These are phyloP conservation scores for Helotiales sp. DNA, from an alignment of 2,329 filamentous ascomycete genomes.

Conservation along the genomic window DNA sequence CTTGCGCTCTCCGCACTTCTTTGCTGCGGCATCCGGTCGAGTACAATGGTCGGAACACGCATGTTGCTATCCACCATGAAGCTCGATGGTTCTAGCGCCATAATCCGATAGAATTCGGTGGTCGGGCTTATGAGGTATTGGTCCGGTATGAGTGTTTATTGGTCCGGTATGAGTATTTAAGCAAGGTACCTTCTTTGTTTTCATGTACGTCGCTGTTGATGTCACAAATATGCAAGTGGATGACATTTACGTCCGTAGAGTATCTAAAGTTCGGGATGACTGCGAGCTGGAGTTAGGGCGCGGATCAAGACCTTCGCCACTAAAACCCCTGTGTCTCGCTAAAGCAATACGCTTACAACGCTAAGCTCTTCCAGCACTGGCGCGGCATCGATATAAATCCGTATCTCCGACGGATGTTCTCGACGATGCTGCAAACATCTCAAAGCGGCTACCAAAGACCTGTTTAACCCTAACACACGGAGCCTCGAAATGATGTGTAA, in stretches of 20 bases:
- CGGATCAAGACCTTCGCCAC: too few species aligned
- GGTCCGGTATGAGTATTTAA: not conserved
- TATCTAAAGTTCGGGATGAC: too few species aligned
- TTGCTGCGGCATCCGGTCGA: constrained; percentile 3
- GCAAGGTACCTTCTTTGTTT: not conserved
- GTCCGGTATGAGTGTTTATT: not conserved
- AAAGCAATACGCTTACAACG: not conserved
- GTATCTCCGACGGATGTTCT: not conserved
- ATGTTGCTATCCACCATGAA: not conserved
- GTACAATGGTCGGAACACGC: not conserved
- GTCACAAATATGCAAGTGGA: not conserved
- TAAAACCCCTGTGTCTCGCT: not conserved
- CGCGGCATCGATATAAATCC: not conserved
- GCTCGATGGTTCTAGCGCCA: not conserved
- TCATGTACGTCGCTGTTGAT: not conserved
- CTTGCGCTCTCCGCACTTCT: not conserved
- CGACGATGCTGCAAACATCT: not conserved
- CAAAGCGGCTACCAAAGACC: too few species aligned
- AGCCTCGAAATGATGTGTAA: too few species aligned
- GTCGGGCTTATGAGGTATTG: too few species aligned
- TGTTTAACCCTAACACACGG: too few species aligned
- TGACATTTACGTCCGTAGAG: too few species aligned
- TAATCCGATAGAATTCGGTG: not conserved
- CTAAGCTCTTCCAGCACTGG: not conserved
- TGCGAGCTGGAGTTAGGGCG: too few species aligned